Evolutionary conservation across 257 asterid genomes (phyloP), one percentile per base, ranked within the genome.

Genomic region (Petunia secreta): DNA sequence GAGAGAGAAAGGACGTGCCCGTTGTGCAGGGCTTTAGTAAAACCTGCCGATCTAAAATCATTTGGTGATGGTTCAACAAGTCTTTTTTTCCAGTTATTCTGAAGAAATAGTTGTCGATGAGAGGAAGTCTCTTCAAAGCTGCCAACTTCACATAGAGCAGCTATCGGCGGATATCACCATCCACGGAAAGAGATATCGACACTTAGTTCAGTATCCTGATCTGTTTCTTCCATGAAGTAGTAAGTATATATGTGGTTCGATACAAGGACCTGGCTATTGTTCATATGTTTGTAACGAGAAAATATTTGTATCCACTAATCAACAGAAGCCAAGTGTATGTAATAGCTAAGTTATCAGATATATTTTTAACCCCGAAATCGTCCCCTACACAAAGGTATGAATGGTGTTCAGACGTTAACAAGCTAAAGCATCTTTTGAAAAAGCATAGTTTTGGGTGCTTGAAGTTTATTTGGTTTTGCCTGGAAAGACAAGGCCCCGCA

Each of bases 1-100:
- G 97, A 92, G 91, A 90, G 97, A 86, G 97, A 92, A 90, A 89
- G 97, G 55, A 91, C 94, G 25, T 91, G 97, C 78, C 97, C 96
- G 62, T 83, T 92, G 78, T 92, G 97, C 86, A 89, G 97, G 80
- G 96, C 97, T 55, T 77, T 91, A 89, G 96, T 91, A 85, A 92
- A 91, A 89, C 84, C 89, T 73, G 90, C 92, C 16, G 96, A 88
- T 79, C 93, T 92, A 63, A 89, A 89, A 84, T 92, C 97, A 43
- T 92, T 84, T 68, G 87, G 93, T 40, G 96, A 92, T 80, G 96
- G 94, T 83, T 89, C 97, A 48, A 92, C 93, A 7, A 90, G 91
- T 82, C 86, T 92, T 58, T 92, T 90, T 80, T 92, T 91, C 84
- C 97, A 91, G 91, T 88, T 92, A 75, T 91, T 92, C 81, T 92